Conservation (phyloP, 371 early-diverging fungal genomes). For the Encephalitozoon intestinalis region DNA sequence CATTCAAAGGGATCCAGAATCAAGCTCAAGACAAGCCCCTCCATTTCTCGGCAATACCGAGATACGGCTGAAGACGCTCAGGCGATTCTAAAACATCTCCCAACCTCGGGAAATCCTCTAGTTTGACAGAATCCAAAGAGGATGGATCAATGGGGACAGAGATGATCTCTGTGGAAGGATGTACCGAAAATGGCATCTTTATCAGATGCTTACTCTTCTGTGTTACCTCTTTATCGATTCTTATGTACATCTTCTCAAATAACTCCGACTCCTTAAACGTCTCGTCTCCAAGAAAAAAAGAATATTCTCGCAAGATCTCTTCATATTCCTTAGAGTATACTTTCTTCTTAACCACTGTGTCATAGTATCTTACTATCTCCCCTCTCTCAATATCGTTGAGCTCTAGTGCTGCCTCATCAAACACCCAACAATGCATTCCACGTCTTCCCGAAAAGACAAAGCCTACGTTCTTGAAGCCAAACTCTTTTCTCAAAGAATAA, state of each 20-base stretch:
- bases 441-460: constrained; percentile 95
- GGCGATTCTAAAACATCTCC: neutral
- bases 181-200: constrained; percentile 94
- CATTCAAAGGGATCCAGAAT: neutral
- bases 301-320: constrained; percentile 44
- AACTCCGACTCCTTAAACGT: constrained; percentile 59
- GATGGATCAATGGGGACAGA: constrained; percentile 74
- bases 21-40: neutral
- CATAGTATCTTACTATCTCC: constrained; percentile 70
- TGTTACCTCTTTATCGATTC: constrained; percentile 86
- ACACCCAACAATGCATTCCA: constrained; percentile 97
- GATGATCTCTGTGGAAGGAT: constrained; percentile 66
- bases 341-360: constrained; percentile 21
- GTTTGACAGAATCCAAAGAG: neutral
- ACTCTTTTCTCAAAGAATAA: constrained; percentile 67
- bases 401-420: constrained; percentile 73
- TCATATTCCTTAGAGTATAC: constrained; percentile 11
- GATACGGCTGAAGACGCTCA: neutral
- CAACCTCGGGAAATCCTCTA: neutral
- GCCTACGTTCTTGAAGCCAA: constrained; percentile 80
- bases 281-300: neutral
- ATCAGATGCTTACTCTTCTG: constrained; percentile 82
- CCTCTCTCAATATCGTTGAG: constrained; percentile 70
- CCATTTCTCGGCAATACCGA: neutral
- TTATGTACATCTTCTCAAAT: constrained; percentile 65